Conservation (phyloP, 768 basidiomycete species). For the Mycena rosella region DNA sequence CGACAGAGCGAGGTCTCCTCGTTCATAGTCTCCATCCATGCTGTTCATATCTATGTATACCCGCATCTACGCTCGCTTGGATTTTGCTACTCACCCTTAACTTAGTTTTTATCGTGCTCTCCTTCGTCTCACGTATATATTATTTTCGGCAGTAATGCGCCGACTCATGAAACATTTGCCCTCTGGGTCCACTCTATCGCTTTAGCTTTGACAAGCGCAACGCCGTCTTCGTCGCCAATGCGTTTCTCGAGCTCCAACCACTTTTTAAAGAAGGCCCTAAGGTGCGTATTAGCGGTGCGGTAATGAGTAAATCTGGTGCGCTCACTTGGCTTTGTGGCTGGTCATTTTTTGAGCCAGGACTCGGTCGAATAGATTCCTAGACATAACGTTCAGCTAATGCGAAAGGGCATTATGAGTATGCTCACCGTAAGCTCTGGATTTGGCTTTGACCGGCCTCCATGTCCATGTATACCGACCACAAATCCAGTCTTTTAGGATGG, state of each 20-base stretch:
- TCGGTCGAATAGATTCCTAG: conserved; percentile 88
- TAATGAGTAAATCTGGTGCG: conserved; percentile 32
- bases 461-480: conserved; percentile 98
- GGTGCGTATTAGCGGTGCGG: conserved; percentile 25
- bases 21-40: conserved; percentile 58
- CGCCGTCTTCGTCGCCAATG: conserved; percentile 90
- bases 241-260: conserved; percentile 91
- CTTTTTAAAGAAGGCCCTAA: conserved; percentile 96
- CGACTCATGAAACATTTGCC: conserved; percentile 54
- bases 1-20: conserved; percentile 72
- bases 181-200: conserved; percentile 93
- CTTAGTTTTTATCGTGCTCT: conserved; percentile 43
- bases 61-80: conserved; percentile 49
- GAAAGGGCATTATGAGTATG: background rate
- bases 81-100: conserved; percentile 43
- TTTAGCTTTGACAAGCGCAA: conserved; percentile 83
- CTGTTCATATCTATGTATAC: conserved; percentile 53
- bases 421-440: conserved; percentile 82
- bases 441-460: conserved; percentile 89
- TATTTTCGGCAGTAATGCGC: conserved; percentile 35
- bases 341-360: conserved; percentile 90
- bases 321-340: conserved; percentile 94
- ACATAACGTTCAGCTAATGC: conserved; percentile 18
- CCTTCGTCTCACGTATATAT: conserved; percentile 39
- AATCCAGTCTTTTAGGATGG: conserved; percentile 94